A percentile compares a stretch with the other conserved stretches of the same genome.
Evolutionary conservation across 345 rosid species (phyloP).

Genomic region (Xanthoceras sorbifolium): DNA sequence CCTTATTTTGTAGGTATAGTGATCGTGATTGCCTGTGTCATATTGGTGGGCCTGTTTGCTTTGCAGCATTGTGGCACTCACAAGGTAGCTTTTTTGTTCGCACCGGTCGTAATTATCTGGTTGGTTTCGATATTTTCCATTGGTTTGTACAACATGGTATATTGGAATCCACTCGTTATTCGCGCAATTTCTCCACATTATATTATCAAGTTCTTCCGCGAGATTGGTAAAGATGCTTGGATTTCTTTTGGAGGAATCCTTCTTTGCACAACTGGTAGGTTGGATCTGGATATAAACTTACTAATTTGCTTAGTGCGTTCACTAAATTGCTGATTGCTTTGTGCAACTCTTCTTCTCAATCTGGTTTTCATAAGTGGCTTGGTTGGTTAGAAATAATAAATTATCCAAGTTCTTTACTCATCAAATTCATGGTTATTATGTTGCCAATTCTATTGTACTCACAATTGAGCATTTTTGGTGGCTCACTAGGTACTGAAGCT

Average conservation of each 20-base stretch:
- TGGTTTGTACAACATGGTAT: conserved; percentile 73
- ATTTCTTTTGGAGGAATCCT: conserved; percentile 94
- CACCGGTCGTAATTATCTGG: conserved; percentile 87
- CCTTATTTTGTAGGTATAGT: conserved; percentile 51
- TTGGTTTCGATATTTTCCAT: conserved; percentile 65
- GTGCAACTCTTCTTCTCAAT: conserved; percentile 2
- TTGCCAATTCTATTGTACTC: background rate
- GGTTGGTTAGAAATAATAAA: background rate
- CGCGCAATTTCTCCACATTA: conserved; percentile 77
- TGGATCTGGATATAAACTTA: conserved; percentile 19
- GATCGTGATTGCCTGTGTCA: conserved; percentile 70
- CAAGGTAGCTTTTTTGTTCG: conserved; percentile 86
- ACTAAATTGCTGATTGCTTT: background rate
- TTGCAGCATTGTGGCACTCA: conserved; percentile 91
- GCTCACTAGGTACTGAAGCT: conserved; percentile 86
- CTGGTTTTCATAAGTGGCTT: background rate
- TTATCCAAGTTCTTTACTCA: background rate
- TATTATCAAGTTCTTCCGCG: conserved; percentile 65
- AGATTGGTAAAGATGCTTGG: conserved; percentile 87
- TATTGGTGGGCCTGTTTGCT: conserved; percentile 92
- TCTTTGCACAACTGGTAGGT: conserved; percentile 82
- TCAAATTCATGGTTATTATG: conserved; percentile 3
- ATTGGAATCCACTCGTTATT: conserved; percentile 78
- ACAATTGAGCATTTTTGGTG: conserved; percentile 24
- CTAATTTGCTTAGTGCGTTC: background rate